Percentiles rank a stretch among this genome's conserved stretches.
Conservation (phyloP, 2,329 filamentous ascomycete species). For the Verruconis gallopava region DNA sequence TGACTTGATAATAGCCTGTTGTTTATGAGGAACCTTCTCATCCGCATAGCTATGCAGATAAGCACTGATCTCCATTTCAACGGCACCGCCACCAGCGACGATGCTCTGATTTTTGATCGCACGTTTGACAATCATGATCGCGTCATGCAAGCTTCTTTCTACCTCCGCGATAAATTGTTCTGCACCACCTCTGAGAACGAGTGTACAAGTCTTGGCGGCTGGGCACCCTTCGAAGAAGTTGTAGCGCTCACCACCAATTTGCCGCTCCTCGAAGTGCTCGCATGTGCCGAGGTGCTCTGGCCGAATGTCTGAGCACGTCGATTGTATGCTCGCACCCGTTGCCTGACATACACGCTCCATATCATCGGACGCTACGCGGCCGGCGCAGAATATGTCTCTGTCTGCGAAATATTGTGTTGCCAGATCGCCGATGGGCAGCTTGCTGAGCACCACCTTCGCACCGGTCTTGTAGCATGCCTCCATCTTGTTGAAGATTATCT, state of each 20-base stretch:
- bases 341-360: slow-evolving; percentile 94
- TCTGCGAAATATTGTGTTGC: slow-evolving; percentile 97
- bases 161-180: slow-evolving; percentile 99
- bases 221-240: slow-evolving; percentile 98
- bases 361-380: slow-evolving; percentile 79
- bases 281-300: slow-evolving; percentile 82
- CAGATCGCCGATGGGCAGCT: slow-evolving; percentile 91
- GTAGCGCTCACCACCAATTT: slow-evolving; percentile 94
- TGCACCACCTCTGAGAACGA: slow-evolving; percentile 86
- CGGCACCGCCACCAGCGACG: slow-evolving; percentile 86
- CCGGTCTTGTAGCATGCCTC: slow-evolving; percentile 88
- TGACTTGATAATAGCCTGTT: slow-evolving; percentile 93
- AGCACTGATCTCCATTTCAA: slow-evolving; percentile 92
- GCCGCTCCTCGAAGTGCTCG: slow-evolving; percentile 82
- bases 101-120: slow-evolving; percentile 90
- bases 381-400: slow-evolving; percentile 95
- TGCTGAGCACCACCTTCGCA: slow-evolving; percentile 93
- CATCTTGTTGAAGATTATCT: slow-evolving; percentile 99
- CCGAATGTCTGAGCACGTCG: slow-evolving; percentile 91
- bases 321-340: slow-evolving; percentile 83
- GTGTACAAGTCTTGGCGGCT: slow-evolving; percentile 88
- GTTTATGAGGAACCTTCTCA: slow-evolving; percentile 84
- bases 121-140: slow-evolving; percentile 99
- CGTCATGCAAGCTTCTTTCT: slow-evolving; percentile 92
- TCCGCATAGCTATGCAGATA: slow-evolving; percentile 90